Percentiles rank a stretch among this genome's conserved stretches.
phyloP scores from a whole-genome alignment of 2,329 filamentous ascomycete genomes.

The Exophiala sp. region DNA sequence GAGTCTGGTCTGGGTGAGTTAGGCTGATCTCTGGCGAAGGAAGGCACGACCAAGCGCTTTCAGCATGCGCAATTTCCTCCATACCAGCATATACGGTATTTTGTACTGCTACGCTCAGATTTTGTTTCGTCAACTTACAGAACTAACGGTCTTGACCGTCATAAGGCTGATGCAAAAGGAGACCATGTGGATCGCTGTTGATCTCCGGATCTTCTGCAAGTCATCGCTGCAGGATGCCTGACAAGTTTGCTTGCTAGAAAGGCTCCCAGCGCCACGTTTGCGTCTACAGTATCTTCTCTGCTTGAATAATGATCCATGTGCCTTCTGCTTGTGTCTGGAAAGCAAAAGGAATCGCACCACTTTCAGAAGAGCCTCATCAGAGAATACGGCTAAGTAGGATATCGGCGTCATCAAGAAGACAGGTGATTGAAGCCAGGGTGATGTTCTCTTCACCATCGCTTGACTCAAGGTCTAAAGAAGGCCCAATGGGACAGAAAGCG shows the following conservation, averaged over 20 bases:
- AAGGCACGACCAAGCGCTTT: background rate
- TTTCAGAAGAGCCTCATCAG: too few species aligned
- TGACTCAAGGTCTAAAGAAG: background rate
- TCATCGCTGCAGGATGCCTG: constrained; percentile 17
- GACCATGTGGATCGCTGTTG: constrained; percentile 9
- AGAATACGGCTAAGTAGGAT: too few species aligned
- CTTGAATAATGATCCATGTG: too few species aligned
- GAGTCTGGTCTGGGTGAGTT: background rate
- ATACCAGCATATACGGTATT: too few species aligned
- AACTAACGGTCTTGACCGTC: background rate
- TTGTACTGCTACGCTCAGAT: background rate
- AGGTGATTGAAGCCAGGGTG: background rate
- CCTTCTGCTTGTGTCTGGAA: too few species aligned
- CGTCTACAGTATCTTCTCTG: background rate
- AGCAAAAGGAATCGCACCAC: too few species aligned
- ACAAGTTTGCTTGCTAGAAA: constrained; percentile 11
- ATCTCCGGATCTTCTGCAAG: constrained; percentile 14
- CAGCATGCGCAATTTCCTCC: background rate
- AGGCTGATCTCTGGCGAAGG: background rate
- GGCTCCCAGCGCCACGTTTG: too few species aligned
- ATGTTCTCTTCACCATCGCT: background rate
- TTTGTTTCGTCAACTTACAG: background rate
- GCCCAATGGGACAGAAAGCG: background rate
- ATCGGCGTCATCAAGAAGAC: background rate
- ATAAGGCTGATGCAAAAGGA: constrained; percentile 15